Percentiles rank a stretch among this genome's conserved stretches.
These are phyloP conservation scores for Radiomyces spectabilis DNA, from an alignment of 192 early-diverging fungal species.

Conservation along the genomic window DNA sequence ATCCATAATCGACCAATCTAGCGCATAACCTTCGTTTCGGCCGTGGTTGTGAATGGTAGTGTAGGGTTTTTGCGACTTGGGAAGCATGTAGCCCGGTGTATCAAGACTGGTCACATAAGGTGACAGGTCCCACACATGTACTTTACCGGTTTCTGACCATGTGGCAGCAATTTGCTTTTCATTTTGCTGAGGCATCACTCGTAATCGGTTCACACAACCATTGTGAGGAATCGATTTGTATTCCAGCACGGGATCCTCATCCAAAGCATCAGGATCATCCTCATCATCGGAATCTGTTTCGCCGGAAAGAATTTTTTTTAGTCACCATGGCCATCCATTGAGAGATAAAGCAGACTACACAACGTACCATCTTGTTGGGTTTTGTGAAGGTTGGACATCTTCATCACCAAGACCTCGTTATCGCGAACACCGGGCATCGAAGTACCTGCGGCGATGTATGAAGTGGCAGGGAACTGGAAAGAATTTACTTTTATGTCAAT, in stretches of 20 bases:
- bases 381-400: conserved; percentile 87
- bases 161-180: conserved; percentile 79
- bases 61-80: conserved; percentile 60
- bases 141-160: conserved; percentile 94
- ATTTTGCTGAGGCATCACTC: conserved; percentile 42
- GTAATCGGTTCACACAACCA: conserved; percentile 89
- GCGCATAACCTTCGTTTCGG: conserved; percentile 83
- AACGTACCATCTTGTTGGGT: conserved; percentile 82
- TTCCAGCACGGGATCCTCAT: conserved; percentile 94
- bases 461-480: conserved; percentile 74
- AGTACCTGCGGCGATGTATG: conserved; percentile 91
- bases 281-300: conserved; percentile 68
- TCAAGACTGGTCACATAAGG: conserved; percentile 69
- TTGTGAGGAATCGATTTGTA: conserved; percentile 71
- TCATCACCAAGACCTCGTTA: conserved; percentile 93
- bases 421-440: conserved; percentile 76
- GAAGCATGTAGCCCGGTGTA: conserved; percentile 64
- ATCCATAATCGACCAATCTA: conserved; percentile 85
- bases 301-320: too few relatives aligned
- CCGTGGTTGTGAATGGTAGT: conserved; percentile 79
- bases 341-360: background rate
- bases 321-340: conserved; percentile 10
- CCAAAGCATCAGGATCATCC: conserved; percentile 76
- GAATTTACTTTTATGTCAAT: background rate
- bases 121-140: conserved; percentile 87